Percentiles rank a stretch among this genome's conserved stretches.
Evolutionary conservation across 2,329 filamentous ascomycete genomes (phyloP).

Genomic region (Tolypocladium endophyticum): DNA sequence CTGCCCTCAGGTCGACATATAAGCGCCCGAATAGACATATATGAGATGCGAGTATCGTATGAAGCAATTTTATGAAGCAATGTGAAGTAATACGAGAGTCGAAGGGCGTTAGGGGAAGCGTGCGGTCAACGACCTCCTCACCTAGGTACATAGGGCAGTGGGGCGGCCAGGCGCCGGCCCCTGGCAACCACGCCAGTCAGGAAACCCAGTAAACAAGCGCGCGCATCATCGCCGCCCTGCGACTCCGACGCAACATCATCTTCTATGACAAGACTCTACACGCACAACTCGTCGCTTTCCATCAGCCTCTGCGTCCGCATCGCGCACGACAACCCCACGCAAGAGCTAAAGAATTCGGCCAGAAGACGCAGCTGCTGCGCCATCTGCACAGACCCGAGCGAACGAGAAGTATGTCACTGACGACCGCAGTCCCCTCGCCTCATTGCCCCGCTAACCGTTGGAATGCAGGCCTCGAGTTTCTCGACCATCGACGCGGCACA

Average conservation of each 20-base stretch:
- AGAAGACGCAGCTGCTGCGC: background rate
- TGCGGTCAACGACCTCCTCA: too few species aligned
- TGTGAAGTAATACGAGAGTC: background rate
- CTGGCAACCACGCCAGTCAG: slow-evolving; percentile 21
- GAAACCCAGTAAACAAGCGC: slow-evolving; percentile 17
- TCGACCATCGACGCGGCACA: slow-evolving; percentile 5
- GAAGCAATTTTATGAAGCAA: background rate
- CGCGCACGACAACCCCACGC: background rate
- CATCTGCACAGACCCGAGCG: background rate
- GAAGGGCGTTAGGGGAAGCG: background rate
- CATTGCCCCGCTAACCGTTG: slow-evolving; percentile 31
- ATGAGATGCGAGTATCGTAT: too few species aligned
- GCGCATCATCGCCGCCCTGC: background rate
- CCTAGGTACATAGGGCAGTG: background rate
- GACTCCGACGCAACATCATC: slow-evolving; percentile 1
- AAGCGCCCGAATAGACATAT: background rate
- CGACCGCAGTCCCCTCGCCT: background rate
- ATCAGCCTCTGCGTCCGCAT: background rate
- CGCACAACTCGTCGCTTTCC: background rate
- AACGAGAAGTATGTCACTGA: background rate
- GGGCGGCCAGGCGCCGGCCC: slow-evolving; percentile 4
- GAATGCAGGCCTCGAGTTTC: slow-evolving; percentile 20
- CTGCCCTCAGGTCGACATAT: background rate
- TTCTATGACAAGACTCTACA: background rate
- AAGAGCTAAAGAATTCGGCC: background rate